Percentiles rank a stretch among this genome's conserved stretches.
Evolutionary conservation across 352 stramenopile genomes (phyloP).

Genomic region (Blastocystis sp.): DNA sequence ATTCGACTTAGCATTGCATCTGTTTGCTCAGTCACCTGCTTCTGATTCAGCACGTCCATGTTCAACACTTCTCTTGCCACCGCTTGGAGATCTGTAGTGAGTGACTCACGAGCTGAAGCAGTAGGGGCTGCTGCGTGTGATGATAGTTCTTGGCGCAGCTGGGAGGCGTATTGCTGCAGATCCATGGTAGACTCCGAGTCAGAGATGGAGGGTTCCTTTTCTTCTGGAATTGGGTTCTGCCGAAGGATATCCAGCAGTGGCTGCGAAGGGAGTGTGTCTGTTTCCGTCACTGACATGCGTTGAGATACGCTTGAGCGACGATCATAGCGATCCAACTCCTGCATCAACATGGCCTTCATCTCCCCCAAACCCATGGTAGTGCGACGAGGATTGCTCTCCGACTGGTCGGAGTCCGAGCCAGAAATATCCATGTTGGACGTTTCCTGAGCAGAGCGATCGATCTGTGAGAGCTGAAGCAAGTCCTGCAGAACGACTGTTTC

Average conservation of each 20-base stretch:
- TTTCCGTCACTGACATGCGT: neutral
- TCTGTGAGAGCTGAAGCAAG: neutral
- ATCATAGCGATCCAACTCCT: neutral
- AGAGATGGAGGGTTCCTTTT: neutral
- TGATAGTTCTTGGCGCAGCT: neutral
- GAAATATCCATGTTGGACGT: slow-evolving; percentile 44
- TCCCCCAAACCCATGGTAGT: neutral
- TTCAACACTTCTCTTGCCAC: neutral
- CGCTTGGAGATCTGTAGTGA: neutral
- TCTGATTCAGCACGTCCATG: neutral
- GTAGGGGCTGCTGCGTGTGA: neutral
- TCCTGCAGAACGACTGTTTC: slow-evolving; percentile 11
- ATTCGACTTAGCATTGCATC: neutral
- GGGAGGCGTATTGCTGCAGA: neutral
- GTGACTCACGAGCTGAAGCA: neutral
- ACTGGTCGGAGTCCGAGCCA: neutral
- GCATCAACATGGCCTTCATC: neutral
- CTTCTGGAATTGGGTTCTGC: neutral
- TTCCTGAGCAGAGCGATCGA: neutral
- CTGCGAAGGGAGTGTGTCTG: neutral
- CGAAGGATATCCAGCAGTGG: neutral
- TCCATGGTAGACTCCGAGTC: neutral
- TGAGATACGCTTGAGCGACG: neutral
- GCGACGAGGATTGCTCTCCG: neutral
- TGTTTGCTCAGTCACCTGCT: neutral